Evolutionary conservation across 495 filamentous ascomycete genomes (phyloP), one percentile per base, ranked within the genome.

Genomic region (Daldinia childiae): DNA sequence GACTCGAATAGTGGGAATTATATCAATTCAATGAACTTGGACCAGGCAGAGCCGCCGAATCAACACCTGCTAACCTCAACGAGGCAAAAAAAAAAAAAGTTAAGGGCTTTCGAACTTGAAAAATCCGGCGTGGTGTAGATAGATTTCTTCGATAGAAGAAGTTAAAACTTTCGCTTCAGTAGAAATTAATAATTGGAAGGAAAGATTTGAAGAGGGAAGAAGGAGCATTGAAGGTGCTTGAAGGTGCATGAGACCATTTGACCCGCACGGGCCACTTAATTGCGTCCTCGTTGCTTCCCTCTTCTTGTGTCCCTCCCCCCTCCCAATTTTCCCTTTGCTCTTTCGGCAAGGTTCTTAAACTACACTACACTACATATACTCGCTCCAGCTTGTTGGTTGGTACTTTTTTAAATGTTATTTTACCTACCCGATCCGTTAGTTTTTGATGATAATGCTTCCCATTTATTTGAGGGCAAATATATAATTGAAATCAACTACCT

Each of bases 1-100:
- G 6, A 32, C 62, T 77, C 64, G 76, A 76, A 77, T 74, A 71
- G 71, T 73, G 70, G 70, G 70, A 55, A 58, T 65, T 27, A 27
- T 27, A 27, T 27, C 26, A 27, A 27, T 27, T 27, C 58, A 73
- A 66, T 66, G 70, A 64, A 65, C 70, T 61, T 11, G 30, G 30
- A 32, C 30, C 30, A 34, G 63, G 69, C 19, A 65, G 36, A 64
- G 14, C 51, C 36, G 60, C 63, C 64, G 71, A 69, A 68, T 73
- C 71, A 73, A 62, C 57, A 63, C 60, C 43, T 54, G 45, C 55
- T 52, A 65, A 50, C 58, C 26, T 50, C 57, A 55, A 69, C 71
- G 62, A 65, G 50, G 62, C 30, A 54, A 64, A 68, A 63, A 62
- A 24, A 29, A 29, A 29, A 29, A 26, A 26, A 58, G 30, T 27